Evolutionary conservation across 2,329 filamentous ascomycete species (phyloP).

Genomic region (Aureobasidium zeae): DNA sequence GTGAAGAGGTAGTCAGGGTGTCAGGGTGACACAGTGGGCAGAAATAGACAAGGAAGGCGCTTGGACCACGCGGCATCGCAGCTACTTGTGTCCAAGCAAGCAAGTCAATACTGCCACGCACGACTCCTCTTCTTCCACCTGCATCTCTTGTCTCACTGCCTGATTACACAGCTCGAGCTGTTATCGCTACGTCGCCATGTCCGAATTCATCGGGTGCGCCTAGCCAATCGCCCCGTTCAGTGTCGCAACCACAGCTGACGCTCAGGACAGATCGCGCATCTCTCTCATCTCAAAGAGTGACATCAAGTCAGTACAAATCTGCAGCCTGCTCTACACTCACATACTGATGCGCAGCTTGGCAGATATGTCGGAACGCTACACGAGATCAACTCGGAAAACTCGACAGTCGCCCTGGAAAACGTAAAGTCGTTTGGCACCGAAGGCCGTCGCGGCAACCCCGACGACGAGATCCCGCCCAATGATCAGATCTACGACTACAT

Average conservation of each 20-base stretch:
- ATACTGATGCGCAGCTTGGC: constrained; percentile 17
- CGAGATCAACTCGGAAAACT: constrained; percentile 95
- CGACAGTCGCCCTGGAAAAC: constrained; percentile 94
- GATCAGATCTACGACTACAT: constrained; percentile 96
- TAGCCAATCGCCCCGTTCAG: constrained; percentile 40
- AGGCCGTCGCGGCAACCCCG: constrained; percentile 67
- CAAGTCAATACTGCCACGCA: no score
- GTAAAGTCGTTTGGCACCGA: constrained; percentile 92
- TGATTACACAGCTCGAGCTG: constrained; percentile 2
- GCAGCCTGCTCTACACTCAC: not conserved
- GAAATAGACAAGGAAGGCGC: not conserved
- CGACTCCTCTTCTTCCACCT: constrained; percentile 1
- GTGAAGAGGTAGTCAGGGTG: constrained; percentile 22
- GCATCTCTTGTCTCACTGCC: constrained; percentile 2
- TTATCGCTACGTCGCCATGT: constrained; percentile 35
- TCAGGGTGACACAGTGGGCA: not conserved
- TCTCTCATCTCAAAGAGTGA: constrained; percentile 96
- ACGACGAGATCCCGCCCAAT: constrained; percentile 74
- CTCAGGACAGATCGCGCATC: constrained; percentile 65
- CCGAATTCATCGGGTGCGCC: constrained; percentile 51
- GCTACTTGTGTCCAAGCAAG: no score
- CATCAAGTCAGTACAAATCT: constrained; percentile 61
- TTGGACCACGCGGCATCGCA: not conserved
- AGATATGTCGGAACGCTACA: constrained; percentile 95
- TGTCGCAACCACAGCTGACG: constrained; percentile 8